Evolutionary conservation across 2,329 filamentous ascomycete genomes (phyloP), one percentile per base, ranked within the genome.

Genomic region (Diaporthe capsici): DNA sequence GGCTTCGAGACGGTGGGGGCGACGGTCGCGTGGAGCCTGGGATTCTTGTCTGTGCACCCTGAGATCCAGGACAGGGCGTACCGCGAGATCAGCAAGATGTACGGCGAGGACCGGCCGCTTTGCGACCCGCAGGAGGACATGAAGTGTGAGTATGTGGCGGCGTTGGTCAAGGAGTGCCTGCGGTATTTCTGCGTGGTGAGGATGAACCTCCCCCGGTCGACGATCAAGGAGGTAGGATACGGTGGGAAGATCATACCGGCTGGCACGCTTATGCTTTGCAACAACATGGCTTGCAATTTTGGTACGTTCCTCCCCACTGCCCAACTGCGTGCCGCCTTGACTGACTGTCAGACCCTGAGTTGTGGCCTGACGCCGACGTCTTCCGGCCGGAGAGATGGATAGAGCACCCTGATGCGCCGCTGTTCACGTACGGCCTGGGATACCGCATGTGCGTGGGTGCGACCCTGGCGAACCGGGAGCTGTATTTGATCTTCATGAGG

Each of bases 1-100:
- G 92, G 92, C 0, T 84, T 94, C 4, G 92, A 94, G 77, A 94
- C 92, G 0, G 88, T 94, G 49, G 92, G 91, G 1, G 93, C 91
- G 0, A 85, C 92, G 7, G 88, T 93, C 1, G 90, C 91, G 6
- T 93, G 92, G 92, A 91, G 90, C 79, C 86, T 93, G 70, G 90
- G 88, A 0, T 84, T 92, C 39, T 83, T 94, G 4, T 87, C 91
- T 0, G 87, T 90, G 61, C 86, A 90, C 31, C 89, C 88, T 0
- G 91, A 93, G 74, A 87, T 94, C 8, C 92, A 94, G 78, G 85
- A 90, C 8, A 92, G 89, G 79, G 92, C 92, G 0, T 82, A 88
- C 9, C 79, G 83, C 3, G 91, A 90, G 60, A 93, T 93, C 72
- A 82, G 86, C 8, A 88, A 42, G 28, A 67, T 67, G 17, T 67